phyloP scores from a whole-genome alignment of 345 rosid genomes.

The Populus davidiana region DNA sequence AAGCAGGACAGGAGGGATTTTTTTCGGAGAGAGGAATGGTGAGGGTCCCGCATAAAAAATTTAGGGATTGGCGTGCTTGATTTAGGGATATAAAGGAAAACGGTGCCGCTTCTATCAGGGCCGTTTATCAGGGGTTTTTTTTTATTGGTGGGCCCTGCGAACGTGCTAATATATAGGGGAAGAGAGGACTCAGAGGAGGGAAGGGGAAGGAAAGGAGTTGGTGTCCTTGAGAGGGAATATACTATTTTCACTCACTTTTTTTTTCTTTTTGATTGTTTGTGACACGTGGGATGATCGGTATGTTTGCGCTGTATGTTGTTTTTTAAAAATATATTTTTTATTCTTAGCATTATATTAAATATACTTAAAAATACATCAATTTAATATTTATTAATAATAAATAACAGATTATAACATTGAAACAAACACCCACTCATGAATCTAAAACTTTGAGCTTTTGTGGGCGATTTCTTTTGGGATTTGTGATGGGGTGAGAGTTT shows the following conservation, averaged over 20 bases:
- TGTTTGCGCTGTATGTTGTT: too few species aligned
- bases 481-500: too few species aligned
- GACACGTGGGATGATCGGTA: not conserved
- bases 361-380: too few species aligned
- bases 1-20: not conserved
- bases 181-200: not conserved
- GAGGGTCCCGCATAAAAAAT: conserved; percentile 28
- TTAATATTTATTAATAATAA: too few species aligned
- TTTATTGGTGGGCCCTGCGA: not conserved
- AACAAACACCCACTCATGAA: too few species aligned
- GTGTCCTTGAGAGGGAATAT: not conserved
- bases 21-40: conserved; percentile 4
- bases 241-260: not conserved
- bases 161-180: not conserved
- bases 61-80: conserved; percentile 4
- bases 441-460: too few species aligned
- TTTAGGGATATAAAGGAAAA: conserved; percentile 1
- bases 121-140: conserved; percentile 12
- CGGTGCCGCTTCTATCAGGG: conserved; percentile 19
- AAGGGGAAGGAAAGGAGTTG: not conserved
- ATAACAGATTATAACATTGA: too few species aligned
- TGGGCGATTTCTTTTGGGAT: too few species aligned
- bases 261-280: not conserved
- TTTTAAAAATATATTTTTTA: too few species aligned
- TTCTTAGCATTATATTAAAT: too few species aligned